These are phyloP conservation scores for Diaporthe capsici DNA, from an alignment of 2,329 filamentous ascomycete species.

Conservation along the genomic window DNA sequence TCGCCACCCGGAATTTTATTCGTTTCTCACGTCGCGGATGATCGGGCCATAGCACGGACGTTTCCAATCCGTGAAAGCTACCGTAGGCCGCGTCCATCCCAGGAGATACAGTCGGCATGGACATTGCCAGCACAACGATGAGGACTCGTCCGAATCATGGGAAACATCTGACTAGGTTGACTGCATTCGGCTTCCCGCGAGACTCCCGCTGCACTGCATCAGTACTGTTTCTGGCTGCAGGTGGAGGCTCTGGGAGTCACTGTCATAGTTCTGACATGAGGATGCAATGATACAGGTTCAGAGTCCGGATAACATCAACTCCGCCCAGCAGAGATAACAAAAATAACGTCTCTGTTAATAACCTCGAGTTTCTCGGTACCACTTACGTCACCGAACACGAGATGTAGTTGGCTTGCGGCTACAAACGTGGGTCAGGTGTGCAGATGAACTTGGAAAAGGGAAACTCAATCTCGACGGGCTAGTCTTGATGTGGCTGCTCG, in stretches of 20 bases:
- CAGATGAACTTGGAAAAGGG: background rate
- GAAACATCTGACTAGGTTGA: background rate
- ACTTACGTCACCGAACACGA: constrained; percentile 25
- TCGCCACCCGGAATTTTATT: background rate
- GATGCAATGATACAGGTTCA: background rate
- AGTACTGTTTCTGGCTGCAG: constrained; percentile 10
- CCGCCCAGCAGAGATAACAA: background rate
- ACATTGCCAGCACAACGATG: background rate
- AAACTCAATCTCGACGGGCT: constrained; percentile 16
- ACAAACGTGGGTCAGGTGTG: constrained; percentile 19
- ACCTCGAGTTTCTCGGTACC: constrained; percentile 6
- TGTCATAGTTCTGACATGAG: background rate
- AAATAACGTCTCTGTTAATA: background rate
- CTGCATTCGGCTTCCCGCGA: background rate
- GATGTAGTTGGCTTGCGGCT: constrained; percentile 20
- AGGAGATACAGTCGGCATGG: background rate
- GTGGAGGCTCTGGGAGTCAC: background rate
- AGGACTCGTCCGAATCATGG: background rate
- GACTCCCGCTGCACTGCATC: constrained; percentile 2
- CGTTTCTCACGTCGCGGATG: constrained; percentile 9
- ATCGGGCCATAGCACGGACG: constrained; percentile 9
- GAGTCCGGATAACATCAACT: background rate
- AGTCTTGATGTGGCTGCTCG: constrained; percentile 3
- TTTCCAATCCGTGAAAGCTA: background rate
- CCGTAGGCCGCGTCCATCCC: constrained; percentile 5